These are phyloP conservation scores for Saccharomycopsis oosterbeekiorum DNA, from an alignment of 805 yeast genomes.

Conservation along the genomic window DNA sequence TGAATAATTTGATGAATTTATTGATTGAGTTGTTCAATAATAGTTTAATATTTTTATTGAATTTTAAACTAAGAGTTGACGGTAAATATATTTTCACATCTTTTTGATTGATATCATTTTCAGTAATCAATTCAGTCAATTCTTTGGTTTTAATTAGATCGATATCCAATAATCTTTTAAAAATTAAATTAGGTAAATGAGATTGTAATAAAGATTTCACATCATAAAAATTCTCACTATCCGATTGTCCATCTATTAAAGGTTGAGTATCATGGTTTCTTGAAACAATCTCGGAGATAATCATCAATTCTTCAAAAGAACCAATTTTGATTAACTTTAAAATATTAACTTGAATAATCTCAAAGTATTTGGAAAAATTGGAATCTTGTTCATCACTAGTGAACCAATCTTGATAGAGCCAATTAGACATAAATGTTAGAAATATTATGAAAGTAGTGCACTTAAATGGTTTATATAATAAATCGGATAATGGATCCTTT, in stretches of 20 bases:
- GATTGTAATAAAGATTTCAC: constrained; percentile 57
- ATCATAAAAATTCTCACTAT: constrained; percentile 47
- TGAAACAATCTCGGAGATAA: constrained; percentile 46
- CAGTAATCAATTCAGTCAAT: constrained; percentile 21
- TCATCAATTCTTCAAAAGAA: constrained; percentile 58
- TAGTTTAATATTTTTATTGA: neutral
- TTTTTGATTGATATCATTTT: neutral
- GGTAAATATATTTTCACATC: constrained; percentile 10
- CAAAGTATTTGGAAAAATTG: constrained; percentile 14
- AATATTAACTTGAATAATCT: constrained; percentile 7
- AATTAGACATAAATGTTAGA: constrained; percentile 12
- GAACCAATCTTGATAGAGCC: constrained; percentile 16
- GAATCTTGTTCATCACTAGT: constrained; percentile 9
- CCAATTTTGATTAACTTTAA: constrained; percentile 29
- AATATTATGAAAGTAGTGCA: constrained; percentile 7
- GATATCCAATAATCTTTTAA: constrained; percentile 43
- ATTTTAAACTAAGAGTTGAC: constrained; percentile 1
- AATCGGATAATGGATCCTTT: neutral
- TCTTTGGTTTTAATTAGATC: constrained; percentile 34
- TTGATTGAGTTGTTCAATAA: constrained; percentile 11
- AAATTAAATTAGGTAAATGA: constrained; percentile 48
- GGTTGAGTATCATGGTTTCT: constrained; percentile 23
- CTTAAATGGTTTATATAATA: constrained; percentile 11
- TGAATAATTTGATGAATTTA: constrained; percentile 21
- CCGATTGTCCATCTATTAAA: constrained; percentile 22